A percentile compares a stretch with the other conserved stretches of the same genome.
Evolutionary conservation across 768 basidiomycete species (phyloP).

Genomic region (Kwoniella botswanensis): DNA sequence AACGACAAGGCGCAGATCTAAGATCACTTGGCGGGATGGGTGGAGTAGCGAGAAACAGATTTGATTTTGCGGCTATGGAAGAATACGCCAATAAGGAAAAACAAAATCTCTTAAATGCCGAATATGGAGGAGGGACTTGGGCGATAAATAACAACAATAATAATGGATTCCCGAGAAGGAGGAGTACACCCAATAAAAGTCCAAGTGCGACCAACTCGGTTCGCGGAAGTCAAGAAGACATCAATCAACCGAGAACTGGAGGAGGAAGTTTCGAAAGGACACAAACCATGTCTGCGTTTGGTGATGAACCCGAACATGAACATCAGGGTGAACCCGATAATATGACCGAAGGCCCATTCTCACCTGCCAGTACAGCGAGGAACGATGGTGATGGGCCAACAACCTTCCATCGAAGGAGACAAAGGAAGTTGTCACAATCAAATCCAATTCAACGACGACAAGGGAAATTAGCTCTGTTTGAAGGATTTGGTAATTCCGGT

Average conservation of each 20-base stretch:
- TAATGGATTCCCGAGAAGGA: slow-evolving; percentile 25
- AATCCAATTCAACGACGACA: slow-evolving; percentile 63
- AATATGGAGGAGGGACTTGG: slow-evolving; percentile 2
- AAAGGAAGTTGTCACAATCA: slow-evolving; percentile 86
- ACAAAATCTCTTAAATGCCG: slow-evolving; percentile 11
- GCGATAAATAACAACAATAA: slow-evolving; percentile 1
- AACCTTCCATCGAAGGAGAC: slow-evolving; percentile 63
- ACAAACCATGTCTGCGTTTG: slow-evolving; percentile 38
- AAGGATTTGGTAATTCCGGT: slow-evolving; percentile 60
- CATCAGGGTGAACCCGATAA: slow-evolving; percentile 1
- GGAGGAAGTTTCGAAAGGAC: slow-evolving; percentile 36
- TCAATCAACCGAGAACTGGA: slow-evolving; percentile 31
- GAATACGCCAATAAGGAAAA: slow-evolving; percentile 52
- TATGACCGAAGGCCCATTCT: slow-evolving; percentile 22
- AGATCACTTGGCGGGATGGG: slow-evolving; percentile 43
- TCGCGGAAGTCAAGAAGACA: slow-evolving; percentile 11
- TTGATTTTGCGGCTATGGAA: slow-evolving; percentile 54
- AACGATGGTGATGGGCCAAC: slow-evolving; percentile 26
- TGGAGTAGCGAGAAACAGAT: slow-evolving; percentile 32
- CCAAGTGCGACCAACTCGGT: slow-evolving; percentile 1
- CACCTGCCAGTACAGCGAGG: slow-evolving; percentile 33
- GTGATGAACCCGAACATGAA: slow-evolving; percentile 32
- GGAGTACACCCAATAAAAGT: slow-evolving; percentile 10
- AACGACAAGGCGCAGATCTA: slow-evolving; percentile 12
- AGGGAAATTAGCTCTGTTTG: slow-evolving; percentile 92